phyloP scores from a whole-genome alignment of 2,329 filamentous ascomycete genomes.

The Nakataea oryzae region DNA sequence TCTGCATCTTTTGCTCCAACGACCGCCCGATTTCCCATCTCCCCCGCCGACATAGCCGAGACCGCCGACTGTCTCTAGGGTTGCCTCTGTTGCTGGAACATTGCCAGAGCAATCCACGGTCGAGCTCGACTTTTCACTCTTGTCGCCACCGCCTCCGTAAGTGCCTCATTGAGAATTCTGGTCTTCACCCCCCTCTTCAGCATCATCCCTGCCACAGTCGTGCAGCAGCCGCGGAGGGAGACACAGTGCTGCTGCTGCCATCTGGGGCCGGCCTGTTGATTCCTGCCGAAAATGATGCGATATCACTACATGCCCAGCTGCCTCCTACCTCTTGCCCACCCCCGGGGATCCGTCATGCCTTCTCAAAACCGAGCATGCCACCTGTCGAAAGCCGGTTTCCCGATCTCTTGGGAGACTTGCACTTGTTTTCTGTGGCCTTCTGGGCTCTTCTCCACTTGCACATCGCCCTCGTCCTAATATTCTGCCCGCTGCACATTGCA shows the following conservation, averaged over 20 bases:
- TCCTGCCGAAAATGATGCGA: neutral
- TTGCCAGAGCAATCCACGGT: slow-evolving; percentile 15
- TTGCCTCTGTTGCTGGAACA: slow-evolving; percentile 19
- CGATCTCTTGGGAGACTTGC: neutral
- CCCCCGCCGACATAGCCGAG: neutral
- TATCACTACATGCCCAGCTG: neutral
- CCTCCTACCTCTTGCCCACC: neutral
- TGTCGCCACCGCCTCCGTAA: slow-evolving; percentile 9
- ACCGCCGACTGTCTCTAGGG: neutral
- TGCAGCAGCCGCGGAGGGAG: slow-evolving; percentile 1
- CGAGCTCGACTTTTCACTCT: neutral
- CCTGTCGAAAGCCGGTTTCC: too few relatives aligned
- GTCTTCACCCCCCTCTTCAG: neutral
- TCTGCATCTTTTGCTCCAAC: neutral
- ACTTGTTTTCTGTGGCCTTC: neutral
- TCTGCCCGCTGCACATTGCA: neutral
- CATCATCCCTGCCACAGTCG: too few relatives aligned
- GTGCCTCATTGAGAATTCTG: slow-evolving; percentile 3
- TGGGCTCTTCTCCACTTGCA: neutral
- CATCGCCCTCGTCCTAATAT: neutral
- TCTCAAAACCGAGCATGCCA: neutral
- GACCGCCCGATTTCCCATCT: neutral
- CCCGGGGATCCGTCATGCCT: neutral
- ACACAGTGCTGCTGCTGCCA: slow-evolving; percentile 1
- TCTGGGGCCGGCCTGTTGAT: neutral